These are phyloP conservation scores for Fusarium mexicanum DNA, from an alignment of 2,329 filamentous ascomycete genomes.

Conservation along the genomic window DNA sequence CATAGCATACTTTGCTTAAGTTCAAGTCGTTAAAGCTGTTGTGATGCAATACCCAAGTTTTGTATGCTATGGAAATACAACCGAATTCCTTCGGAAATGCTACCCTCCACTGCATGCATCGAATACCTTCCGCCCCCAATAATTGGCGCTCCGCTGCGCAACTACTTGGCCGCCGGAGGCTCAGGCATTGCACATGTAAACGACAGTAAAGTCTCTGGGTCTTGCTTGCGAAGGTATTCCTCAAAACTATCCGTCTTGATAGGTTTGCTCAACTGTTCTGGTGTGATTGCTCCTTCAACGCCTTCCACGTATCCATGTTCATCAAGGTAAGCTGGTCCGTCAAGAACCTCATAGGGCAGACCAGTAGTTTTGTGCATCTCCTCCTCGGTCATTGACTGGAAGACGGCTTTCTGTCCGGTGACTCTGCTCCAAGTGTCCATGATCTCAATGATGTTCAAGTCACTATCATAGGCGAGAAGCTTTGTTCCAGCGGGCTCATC, in stretches of 20 bases:
- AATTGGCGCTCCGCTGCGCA: accelerated
- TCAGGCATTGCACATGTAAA: neutral
- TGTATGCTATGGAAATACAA: neutral
- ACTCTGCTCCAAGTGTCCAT: conserved; percentile 49
- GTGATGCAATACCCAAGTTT: accelerated
- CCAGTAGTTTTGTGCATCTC: conserved; percentile 49
- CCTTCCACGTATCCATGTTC: conserved; percentile 56
- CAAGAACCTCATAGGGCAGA: conserved; percentile 51
- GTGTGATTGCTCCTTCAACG: conserved; percentile 49
- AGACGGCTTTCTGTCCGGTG: conserved; percentile 49
- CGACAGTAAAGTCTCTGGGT: conserved; percentile 9
- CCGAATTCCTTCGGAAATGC: neutral
- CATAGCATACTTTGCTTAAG: too few species aligned
- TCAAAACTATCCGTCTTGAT: conserved; percentile 44
- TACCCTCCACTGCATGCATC: too few species aligned
- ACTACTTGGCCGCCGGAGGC: neutral
- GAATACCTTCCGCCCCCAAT: too few species aligned
- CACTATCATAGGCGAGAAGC: conserved; percentile 56
- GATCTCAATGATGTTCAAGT: conserved; percentile 47
- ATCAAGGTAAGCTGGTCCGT: conserved; percentile 47
- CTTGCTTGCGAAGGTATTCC: conserved; percentile 43
- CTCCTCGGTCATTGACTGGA: conserved; percentile 44
- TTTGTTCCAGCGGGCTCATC: conserved; percentile 52
- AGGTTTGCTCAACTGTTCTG: conserved; percentile 50
- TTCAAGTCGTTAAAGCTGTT: accelerated